Evolutionary conservation across 2,329 filamentous ascomycete species (phyloP), one percentile per base, ranked within the genome.

Genomic region (Sclerotinia glacialis): DNA sequence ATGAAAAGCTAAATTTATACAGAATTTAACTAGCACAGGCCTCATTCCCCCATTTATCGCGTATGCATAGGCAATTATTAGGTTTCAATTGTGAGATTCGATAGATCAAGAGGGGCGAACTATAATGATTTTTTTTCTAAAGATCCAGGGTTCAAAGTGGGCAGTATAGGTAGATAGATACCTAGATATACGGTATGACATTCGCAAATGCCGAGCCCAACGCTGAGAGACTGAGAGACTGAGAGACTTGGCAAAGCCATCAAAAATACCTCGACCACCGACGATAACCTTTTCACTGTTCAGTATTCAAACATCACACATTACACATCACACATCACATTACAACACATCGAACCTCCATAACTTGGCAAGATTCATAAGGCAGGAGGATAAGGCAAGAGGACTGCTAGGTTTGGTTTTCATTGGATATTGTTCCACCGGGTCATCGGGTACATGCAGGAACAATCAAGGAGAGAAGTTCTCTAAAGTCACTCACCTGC

Each of bases 391-490:
- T 26, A 8, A 28, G 55, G 21, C n/a, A 31, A 31, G 31, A 31
- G 37, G 12, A n/a, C 49, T 50, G 8, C 26, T 26, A 26, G 2
- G 14, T 3, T 40, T 40, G 9, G 3, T 60, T 11, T 60, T 23
- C 31, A 49, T 37, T 49, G 44, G 58, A 60, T 49, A 49, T 46
- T 8, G 14, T 50, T 49, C 28, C 58, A 49, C 31, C n/a, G 28
- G 14, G 16, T 61, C 21, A n/a, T 31, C 44, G 46, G 31, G n/a
- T 31, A 26, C 58, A 61, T 61, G 58, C 58, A 61, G 58, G 58
- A 49, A 61, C 58, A 46, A 23, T 37, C 58, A 34, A 61, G 58
- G 47, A 40, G 58, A 60, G 58, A 14, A 31, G 50, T 54, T 44
- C 28, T 63, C 58, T 40, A 47, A 44, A 44, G 6, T 49, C 28